phyloP scores from a whole-genome alignment of 1,284 basidiomycete genomes.

The Mycena sp. region DNA sequence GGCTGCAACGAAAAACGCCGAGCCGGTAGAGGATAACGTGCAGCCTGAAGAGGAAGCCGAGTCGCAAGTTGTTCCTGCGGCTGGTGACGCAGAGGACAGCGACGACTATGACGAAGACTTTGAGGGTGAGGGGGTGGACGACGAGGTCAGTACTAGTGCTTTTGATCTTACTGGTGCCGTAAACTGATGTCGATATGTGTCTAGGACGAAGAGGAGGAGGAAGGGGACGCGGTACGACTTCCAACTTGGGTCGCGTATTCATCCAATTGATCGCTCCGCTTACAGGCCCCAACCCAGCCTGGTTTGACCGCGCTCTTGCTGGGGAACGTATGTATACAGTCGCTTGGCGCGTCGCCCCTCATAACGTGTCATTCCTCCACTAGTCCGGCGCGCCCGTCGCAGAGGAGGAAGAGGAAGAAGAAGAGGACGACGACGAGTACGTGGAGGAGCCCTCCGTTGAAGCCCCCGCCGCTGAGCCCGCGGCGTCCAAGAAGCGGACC shows the following conservation, averaged over 20 bases:
- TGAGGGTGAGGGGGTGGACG: constrained; percentile 13
- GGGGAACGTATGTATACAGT: constrained; percentile 41
- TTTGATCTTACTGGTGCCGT: background rate
- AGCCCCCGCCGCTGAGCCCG: constrained; percentile 28
- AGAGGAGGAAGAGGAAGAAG: constrained; percentile 38
- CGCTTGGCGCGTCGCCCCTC: background rate
- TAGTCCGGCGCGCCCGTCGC: constrained; percentile 33
- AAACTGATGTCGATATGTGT: background rate
- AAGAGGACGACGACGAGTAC: constrained; percentile 47
- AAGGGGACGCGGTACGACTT: constrained; percentile 27
- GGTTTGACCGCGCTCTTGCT: constrained; percentile 48
- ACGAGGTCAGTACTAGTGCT: constrained; percentile 8
- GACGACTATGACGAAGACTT: constrained; percentile 26
- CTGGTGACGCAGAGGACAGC: constrained; percentile 32
- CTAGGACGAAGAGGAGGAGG: constrained; percentile 33
- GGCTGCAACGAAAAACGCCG: no score
- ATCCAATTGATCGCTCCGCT: background rate
- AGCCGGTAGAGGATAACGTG: no score
- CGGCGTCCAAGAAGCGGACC: constrained; percentile 47
- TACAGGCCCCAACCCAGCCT: constrained; percentile 31
- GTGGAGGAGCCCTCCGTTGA: constrained; percentile 36
- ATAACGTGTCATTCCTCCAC: background rate
- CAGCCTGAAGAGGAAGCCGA: no score
- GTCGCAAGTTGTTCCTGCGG: background rate
- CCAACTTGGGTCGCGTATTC: constrained; percentile 6